Percentiles rank a stretch among this genome's conserved stretches.
These are phyloP conservation scores for Plectosphaerella sp. DNA, from an alignment of 2,329 filamentous ascomycete genomes.

Conservation along the genomic window DNA sequence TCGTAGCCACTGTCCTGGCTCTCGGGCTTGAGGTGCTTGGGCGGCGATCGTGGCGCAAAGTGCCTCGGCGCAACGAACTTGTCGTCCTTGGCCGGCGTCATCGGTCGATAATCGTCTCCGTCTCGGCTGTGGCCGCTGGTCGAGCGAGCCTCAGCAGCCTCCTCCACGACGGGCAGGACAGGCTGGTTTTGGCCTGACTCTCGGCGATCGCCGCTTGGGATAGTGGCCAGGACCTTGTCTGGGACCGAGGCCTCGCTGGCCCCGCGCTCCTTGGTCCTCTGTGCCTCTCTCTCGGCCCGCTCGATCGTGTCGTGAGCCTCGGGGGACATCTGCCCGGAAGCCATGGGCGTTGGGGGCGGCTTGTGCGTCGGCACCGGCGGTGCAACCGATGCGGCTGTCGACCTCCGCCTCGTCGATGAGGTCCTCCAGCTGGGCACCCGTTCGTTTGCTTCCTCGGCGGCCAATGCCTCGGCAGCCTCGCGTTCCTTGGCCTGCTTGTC, in stretches of 20 bases:
- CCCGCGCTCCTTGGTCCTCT: constrained; percentile 26
- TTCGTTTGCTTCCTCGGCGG: constrained; percentile 26
- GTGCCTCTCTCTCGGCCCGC: constrained; percentile 31
- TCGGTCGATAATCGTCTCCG: constrained; percentile 34
- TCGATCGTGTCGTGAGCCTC: constrained; percentile 36
- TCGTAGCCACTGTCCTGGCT: constrained; percentile 45
- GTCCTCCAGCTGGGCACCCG: constrained; percentile 29
- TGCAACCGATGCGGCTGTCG: constrained; percentile 18
- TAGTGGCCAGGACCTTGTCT: constrained; percentile 51
- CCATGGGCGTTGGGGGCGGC: constrained; percentile 35
- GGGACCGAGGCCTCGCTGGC: constrained; percentile 48
- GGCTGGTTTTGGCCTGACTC: constrained; percentile 52
- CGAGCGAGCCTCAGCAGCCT: constrained; percentile 74
- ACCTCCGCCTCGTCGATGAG: constrained; percentile 25
- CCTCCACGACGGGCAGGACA: constrained; percentile 79
- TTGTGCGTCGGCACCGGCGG: constrained; percentile 43
- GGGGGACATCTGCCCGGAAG: constrained; percentile 23
- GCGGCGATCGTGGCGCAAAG: constrained; percentile 40
- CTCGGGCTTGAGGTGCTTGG: constrained; percentile 38
- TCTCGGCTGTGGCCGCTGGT: constrained; percentile 55
- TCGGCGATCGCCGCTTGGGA: constrained; percentile 35
- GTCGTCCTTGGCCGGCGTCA: constrained; percentile 33
- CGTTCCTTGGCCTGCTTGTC: constrained; percentile 57
- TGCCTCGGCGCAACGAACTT: background rate
- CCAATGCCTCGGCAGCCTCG: constrained; percentile 45